A percentile compares a stretch with the other conserved stretches of the same genome.
Conservation (phyloP, 176 grass and related monocot genomes). For the Rhynchospora breviuscula region DNA sequence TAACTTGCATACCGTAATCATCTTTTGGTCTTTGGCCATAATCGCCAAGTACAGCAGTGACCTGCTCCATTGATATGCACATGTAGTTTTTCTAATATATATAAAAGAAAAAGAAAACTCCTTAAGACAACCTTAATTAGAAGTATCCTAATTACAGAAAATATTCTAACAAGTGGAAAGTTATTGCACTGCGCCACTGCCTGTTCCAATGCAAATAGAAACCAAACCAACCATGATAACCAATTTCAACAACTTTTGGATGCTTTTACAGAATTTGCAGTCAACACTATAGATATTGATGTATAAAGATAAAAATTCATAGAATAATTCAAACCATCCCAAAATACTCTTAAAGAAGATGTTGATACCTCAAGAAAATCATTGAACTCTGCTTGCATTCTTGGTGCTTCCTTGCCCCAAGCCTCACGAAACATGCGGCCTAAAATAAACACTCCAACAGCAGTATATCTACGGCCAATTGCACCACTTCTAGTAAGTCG, state of each 20-base stretch:
- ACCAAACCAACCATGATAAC: constrained; percentile 10
- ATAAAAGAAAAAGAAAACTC: constrained; percentile 8
- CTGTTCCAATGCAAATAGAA: not conserved
- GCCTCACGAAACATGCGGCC: constrained; percentile 71
- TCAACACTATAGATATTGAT: not conserved
- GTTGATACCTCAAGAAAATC: constrained; percentile 65
- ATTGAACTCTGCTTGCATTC: constrained; percentile 89
- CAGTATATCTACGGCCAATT: constrained; percentile 62
- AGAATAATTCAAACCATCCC: not conserved
- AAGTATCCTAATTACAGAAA: not conserved
- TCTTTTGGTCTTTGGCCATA: constrained; percentile 94
- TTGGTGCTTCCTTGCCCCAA: constrained; percentile 73
- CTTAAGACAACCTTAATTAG: not conserved
- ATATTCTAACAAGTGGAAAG: not conserved
- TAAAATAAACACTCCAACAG: constrained; percentile 87
- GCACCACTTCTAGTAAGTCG: constrained; percentile 2
- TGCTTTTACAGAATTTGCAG: not conserved
- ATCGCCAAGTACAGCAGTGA: constrained; percentile 92
- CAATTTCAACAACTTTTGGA: not conserved
- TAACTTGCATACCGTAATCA: constrained; percentile 77
- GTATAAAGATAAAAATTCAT: not conserved
- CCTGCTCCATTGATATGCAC: constrained; percentile 96
- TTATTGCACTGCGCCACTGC: not conserved
- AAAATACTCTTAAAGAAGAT: not conserved
- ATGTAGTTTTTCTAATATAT: constrained; percentile 59